A percentile compares a stretch with the other conserved stretches of the same genome.
phyloP scores from a whole-genome alignment of 2,329 filamentous ascomycete species.

The Claviceps sp. region DNA sequence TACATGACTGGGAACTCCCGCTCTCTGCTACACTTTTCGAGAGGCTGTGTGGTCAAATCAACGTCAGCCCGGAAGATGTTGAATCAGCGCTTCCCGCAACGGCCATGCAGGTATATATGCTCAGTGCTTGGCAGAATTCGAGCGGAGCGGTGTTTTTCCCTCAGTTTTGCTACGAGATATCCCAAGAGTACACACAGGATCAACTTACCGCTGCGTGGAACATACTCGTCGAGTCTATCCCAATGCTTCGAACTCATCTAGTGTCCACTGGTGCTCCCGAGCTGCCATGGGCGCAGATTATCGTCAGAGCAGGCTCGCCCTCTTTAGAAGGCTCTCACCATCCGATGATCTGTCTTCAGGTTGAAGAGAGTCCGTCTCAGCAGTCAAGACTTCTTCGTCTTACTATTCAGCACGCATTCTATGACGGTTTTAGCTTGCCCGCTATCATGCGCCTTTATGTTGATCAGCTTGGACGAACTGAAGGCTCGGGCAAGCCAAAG shows the following conservation, averaged over 20 bases:
- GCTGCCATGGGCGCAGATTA: constrained; percentile 49
- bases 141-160: constrained; percentile 58
- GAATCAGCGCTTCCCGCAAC: constrained; percentile 53
- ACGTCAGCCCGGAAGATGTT: constrained; percentile 31
- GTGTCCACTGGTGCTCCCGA: constrained; percentile 31
- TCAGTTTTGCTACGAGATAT: constrained; percentile 49
- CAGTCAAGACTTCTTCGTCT: constrained; percentile 28
- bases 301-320: constrained; percentile 23
- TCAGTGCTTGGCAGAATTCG: constrained; percentile 61
- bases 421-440: constrained; percentile 71
- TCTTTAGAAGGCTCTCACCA: background rate
- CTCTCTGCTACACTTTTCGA: constrained; percentile 22
- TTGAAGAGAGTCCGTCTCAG: constrained; percentile 5
- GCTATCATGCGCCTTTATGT: constrained; percentile 33
- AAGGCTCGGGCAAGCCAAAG: constrained; percentile 1
- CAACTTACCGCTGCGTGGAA: constrained; percentile 48
- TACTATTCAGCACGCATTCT: constrained; percentile 72
- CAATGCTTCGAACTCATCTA: constrained; percentile 59
- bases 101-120: constrained; percentile 69
- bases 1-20: constrained; percentile 18
- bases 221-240: constrained; percentile 36
- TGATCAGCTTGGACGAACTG: constrained; percentile 1
- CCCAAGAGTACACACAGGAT: constrained; percentile 21
- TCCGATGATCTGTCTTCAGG: constrained; percentile 14
- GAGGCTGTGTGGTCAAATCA: constrained; percentile 23